Conservation (phyloP, 2,329 filamentous ascomycete genomes). For the Aspergillus niger region DNA sequence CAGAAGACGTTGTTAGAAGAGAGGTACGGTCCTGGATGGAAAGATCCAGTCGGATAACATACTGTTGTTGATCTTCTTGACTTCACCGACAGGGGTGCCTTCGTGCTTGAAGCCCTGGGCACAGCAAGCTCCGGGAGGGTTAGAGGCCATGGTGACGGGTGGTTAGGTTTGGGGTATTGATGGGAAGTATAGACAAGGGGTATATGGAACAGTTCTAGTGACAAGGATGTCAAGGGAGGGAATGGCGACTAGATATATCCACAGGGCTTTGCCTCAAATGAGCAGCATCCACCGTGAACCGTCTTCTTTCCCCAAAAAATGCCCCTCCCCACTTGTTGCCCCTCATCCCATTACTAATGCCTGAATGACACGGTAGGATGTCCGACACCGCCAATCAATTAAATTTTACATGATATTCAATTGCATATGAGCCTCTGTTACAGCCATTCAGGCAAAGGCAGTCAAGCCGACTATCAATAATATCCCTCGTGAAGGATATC, state of each 20-base stretch:
- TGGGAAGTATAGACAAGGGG: neutral
- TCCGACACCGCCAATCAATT: neutral
- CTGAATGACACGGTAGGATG: neutral
- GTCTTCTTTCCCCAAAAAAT: neutral
- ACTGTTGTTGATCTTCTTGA: slow-evolving; percentile 52
- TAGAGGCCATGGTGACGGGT: slow-evolving; percentile 50
- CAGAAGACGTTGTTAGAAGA: neutral
- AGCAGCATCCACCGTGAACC: neutral
- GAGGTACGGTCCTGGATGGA: neutral
- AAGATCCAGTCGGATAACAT: slow-evolving; percentile 19
- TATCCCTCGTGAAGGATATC: neutral
- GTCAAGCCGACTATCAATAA: neutral
- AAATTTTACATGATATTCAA: neutral
- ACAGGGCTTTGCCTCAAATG: neutral
- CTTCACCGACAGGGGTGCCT: slow-evolving; percentile 51
- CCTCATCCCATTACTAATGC: neutral
- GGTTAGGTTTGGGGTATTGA: neutral
- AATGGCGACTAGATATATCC: neutral
- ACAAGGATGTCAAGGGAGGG: neutral
- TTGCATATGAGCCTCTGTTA: neutral
- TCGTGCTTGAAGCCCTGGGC: slow-evolving; percentile 54
- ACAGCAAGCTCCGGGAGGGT: slow-evolving; percentile 53
- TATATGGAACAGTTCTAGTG: neutral
- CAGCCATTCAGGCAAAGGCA: neutral
- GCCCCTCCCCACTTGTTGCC: slow-evolving; percentile 1